Evolutionary conservation across 164 flowering plant species (phyloP).

Genomic region (Buxus sempervirens): DNA sequence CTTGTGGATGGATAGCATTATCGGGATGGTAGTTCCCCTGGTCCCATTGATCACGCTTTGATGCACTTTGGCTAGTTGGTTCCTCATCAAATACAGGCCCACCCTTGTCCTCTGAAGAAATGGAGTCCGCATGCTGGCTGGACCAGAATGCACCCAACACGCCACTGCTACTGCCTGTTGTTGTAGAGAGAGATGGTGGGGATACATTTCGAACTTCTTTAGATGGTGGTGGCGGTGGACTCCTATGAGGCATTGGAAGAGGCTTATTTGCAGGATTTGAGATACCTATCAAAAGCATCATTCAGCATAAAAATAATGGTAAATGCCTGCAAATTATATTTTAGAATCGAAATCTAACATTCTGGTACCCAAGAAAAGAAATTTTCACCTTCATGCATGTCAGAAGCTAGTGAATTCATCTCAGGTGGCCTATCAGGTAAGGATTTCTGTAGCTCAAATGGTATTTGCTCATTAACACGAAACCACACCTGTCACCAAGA

Average conservation of each 20-base stretch:
- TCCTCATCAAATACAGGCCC: slow-evolving; percentile 64
- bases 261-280: slow-evolving; percentile 41
- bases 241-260: slow-evolving; percentile 66
- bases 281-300: slow-evolving; percentile 30
- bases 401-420: slow-evolving; percentile 32
- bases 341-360: background rate
- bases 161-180: slow-evolving; percentile 37
- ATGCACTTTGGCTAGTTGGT: slow-evolving; percentile 22
- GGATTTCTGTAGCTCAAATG: slow-evolving; percentile 70
- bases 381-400: slow-evolving; percentile 49
- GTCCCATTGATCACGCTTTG: slow-evolving; percentile 25
- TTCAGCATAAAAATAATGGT: background rate
- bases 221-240: slow-evolving; percentile 79
- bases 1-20: slow-evolving; percentile 29
- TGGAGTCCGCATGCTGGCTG: slow-evolving; percentile 66
- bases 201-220: slow-evolving; percentile 36
- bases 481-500: slow-evolving; percentile 85
- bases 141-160: slow-evolving; percentile 92
- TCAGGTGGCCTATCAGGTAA: slow-evolving; percentile 76
- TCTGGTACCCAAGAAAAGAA: background rate
- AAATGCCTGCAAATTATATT: background rate
- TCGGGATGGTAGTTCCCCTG: slow-evolving; percentile 25
- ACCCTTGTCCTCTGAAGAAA: slow-evolving; percentile 34
- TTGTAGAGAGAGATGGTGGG: slow-evolving; percentile 25
- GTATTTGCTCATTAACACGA: slow-evolving; percentile 85